phyloP scores from a whole-genome alignment of 2,329 filamentous ascomycete genomes.

The Aureobasidium uvarum region DNA sequence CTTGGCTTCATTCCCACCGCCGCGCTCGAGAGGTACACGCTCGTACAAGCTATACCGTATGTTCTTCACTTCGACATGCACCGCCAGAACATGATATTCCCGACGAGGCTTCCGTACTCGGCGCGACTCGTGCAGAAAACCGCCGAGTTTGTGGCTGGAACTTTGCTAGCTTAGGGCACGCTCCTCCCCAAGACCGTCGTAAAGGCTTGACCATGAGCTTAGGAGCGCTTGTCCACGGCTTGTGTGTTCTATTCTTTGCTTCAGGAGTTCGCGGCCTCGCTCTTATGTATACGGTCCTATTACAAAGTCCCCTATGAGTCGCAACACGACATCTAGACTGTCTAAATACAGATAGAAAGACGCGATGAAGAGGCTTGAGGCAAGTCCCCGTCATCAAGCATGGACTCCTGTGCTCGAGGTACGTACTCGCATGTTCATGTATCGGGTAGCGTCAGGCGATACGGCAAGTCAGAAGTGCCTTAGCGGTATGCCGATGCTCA shows the following conservation, averaged over 20 bases:
- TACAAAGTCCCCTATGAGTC: not conserved
- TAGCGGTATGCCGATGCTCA: slow-evolving; percentile 22
- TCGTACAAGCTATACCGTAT: not conserved
- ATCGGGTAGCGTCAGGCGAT: not conserved
- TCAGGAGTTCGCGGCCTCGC: slow-evolving; percentile 1
- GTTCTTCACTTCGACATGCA: not conserved
- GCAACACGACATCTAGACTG: not conserved
- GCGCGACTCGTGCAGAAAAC: slow-evolving; percentile 21
- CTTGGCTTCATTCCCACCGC: not conserved
- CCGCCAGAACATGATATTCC: not conserved
- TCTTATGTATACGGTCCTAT: not conserved
- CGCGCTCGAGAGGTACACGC: not conserved
- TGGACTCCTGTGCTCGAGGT: not conserved
- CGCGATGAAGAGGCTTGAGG: not conserved
- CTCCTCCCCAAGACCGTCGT: not conserved
- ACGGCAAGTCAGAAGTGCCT: slow-evolving; percentile 10
- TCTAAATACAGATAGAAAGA: not conserved
- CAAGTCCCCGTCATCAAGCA: not conserved
- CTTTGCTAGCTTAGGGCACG: slow-evolving; percentile 1
- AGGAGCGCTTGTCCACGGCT: not conserved
- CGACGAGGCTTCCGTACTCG: not conserved
- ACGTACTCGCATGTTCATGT: slow-evolving; percentile 13
- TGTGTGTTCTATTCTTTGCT: not conserved
- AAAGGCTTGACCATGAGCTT: slow-evolving; percentile 8
- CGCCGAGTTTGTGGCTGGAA: slow-evolving; percentile 20